phyloP scores from a whole-genome alignment of 345 rosid genomes.

The Cardamine resedifolia region DNA sequence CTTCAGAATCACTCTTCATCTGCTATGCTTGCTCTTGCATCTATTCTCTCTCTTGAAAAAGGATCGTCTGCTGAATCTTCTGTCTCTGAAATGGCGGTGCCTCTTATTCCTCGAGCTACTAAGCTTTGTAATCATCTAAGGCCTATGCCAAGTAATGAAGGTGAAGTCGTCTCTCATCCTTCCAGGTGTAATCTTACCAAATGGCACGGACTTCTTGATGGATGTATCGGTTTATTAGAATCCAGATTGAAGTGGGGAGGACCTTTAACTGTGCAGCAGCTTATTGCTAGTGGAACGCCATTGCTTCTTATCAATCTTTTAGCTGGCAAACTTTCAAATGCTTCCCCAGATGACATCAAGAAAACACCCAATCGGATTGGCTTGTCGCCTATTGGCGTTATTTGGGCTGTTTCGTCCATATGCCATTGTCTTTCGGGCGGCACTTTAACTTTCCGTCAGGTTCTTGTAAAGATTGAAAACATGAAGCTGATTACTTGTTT shows the following conservation, averaged over 20 bases:
- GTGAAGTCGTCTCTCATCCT: slow-evolving; percentile 34
- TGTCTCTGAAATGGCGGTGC: slow-evolving; percentile 70
- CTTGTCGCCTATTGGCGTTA: slow-evolving; percentile 81
- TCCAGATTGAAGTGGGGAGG: slow-evolving; percentile 83
- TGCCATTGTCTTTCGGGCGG: slow-evolving; percentile 86
- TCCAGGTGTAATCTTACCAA: slow-evolving; percentile 46
- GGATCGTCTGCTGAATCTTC: slow-evolving; percentile 75
- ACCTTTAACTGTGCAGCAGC: slow-evolving; percentile 76
- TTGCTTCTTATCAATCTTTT: slow-evolving; percentile 70
- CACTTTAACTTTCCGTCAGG: slow-evolving; percentile 67
- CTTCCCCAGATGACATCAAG: slow-evolving; percentile 46
- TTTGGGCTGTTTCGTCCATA: slow-evolving; percentile 86
- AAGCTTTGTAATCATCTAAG: slow-evolving; percentile 75
- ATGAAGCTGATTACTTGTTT: slow-evolving; percentile 58
- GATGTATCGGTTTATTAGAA: slow-evolving; percentile 88
- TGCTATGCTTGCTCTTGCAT: slow-evolving; percentile 93
- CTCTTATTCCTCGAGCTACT: slow-evolving; percentile 85
- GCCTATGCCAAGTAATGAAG: slow-evolving; percentile 47
- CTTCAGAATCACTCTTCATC: slow-evolving; percentile 72
- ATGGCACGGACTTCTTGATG: slow-evolving; percentile 93
- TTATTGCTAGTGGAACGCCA: slow-evolving; percentile 82
- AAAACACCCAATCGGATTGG: slow-evolving; percentile 47
- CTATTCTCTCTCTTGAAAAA: slow-evolving; percentile 87
- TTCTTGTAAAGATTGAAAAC: slow-evolving; percentile 61
- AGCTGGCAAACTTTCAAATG: slow-evolving; percentile 44